These are phyloP conservation scores for cucumber (Cucumis sativus) DNA, from an alignment of 306 rosid species.

Conservation along the genomic window Cucumber_9930_V3 NC_026655.2:30485501-30486000, in stretches of 20 bases:
- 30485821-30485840: background rate
- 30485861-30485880: background rate
- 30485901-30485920: slow-evolving; percentile 24
- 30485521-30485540: background rate
- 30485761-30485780: background rate
- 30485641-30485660: no score
- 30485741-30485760: no score
- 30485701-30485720: no score
- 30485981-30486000: slow-evolving; percentile 45
- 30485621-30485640: no score
- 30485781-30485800: background rate
- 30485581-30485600: background rate
- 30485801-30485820: background rate
- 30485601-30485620: no score
- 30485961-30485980: slow-evolving; percentile 51
- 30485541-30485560: background rate
- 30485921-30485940: slow-evolving; percentile 29
- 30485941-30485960: slow-evolving; percentile 22
- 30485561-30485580: background rate
- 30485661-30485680: no score
- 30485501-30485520: background rate
- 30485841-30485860: background rate
- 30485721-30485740: no score
- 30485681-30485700: no score
- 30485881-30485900: slow-evolving; percentile 5